Conservation (phyloP, 805 yeast genomes). For the Candida adriatica region DNA sequence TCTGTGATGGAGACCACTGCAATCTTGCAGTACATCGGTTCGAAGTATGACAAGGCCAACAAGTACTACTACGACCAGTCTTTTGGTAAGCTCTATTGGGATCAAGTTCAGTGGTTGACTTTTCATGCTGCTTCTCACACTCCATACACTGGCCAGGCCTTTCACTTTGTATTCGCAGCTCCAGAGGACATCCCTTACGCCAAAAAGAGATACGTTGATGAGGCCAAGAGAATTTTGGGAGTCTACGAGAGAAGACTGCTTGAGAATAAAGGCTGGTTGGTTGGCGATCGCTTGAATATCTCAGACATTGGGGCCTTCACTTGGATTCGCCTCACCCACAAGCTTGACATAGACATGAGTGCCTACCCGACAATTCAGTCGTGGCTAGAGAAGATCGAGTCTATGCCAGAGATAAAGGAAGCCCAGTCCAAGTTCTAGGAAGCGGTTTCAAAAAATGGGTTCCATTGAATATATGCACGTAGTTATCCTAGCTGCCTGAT, state of each 20-base stretch:
- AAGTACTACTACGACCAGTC: constrained; percentile 29
- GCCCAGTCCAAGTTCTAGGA: too few species aligned
- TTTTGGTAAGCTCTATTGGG: constrained; percentile 40
- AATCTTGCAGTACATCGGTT: constrained; percentile 51
- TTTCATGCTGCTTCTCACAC: constrained; percentile 56
- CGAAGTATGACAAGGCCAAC: constrained; percentile 49
- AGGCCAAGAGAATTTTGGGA: constrained; percentile 45
- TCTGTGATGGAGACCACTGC: constrained; percentile 56
- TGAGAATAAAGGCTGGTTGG: constrained; percentile 48
- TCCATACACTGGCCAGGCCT: constrained; percentile 58
- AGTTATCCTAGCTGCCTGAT: too few species aligned
- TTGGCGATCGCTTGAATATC: constrained; percentile 50
- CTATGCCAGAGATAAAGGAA: constrained; percentile 28
- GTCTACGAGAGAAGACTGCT: constrained; percentile 46
- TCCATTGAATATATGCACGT: too few species aligned
- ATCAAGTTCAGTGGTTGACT: constrained; percentile 43
- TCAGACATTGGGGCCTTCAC: constrained; percentile 50
- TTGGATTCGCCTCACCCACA: constrained; percentile 31
- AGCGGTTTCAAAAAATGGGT: too few species aligned
- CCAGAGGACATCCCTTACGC: constrained; percentile 49
- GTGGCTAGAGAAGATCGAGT: constrained; percentile 33
- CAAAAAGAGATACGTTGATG: constrained; percentile 42
- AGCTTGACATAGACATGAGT: constrained; percentile 27
- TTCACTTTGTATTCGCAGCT: constrained; percentile 39
- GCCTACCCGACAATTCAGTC: constrained; percentile 34